Conservation (phyloP, 2,329 filamentous ascomycete species). For the Colletotrichum viniferum region DNA sequence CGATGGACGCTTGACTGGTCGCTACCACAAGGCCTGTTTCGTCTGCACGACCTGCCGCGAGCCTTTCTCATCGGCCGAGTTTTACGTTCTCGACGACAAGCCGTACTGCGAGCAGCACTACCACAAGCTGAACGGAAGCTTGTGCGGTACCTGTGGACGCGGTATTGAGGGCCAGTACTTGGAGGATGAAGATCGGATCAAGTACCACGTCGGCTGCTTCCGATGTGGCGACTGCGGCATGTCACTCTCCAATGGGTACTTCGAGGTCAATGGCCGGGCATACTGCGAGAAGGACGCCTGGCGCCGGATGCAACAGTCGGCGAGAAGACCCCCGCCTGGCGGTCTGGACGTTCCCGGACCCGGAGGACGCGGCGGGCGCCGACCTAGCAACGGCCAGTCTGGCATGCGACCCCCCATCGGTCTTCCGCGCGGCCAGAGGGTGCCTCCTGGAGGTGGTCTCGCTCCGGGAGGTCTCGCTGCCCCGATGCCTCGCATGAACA, state of each 20-base stretch:
- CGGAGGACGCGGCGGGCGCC: neutral
- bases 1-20: constrained; percentile 87
- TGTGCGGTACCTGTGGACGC: constrained; percentile 78
- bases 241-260: constrained; percentile 83
- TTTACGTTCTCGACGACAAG: constrained; percentile 86
- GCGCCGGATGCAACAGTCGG: constrained; percentile 49
- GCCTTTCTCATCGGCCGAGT: constrained; percentile 85
- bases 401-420: constrained; percentile 20
- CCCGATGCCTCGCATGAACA: constrained; percentile 59
- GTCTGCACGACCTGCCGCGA: constrained; percentile 83
- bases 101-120: constrained; percentile 95
- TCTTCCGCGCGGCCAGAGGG: constrained; percentile 19
- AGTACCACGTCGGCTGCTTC: constrained; percentile 89
- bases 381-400: constrained; percentile 17
- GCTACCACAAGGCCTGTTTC: constrained; percentile 95
- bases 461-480: constrained; percentile 9
- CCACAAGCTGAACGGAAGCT: constrained; percentile 85
- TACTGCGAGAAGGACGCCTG: constrained; percentile 91
- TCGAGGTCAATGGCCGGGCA: constrained; percentile 79
- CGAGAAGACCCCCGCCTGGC: constrained; percentile 24
- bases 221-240: constrained; percentile 79
- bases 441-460: constrained; percentile 19
- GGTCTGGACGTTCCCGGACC: constrained; percentile 8
- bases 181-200: constrained; percentile 77
- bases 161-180: constrained; percentile 96